Evolutionary conservation across 2,329 filamentous ascomycete genomes (phyloP).

Genomic region (Paecilomyces sp.): DNA sequence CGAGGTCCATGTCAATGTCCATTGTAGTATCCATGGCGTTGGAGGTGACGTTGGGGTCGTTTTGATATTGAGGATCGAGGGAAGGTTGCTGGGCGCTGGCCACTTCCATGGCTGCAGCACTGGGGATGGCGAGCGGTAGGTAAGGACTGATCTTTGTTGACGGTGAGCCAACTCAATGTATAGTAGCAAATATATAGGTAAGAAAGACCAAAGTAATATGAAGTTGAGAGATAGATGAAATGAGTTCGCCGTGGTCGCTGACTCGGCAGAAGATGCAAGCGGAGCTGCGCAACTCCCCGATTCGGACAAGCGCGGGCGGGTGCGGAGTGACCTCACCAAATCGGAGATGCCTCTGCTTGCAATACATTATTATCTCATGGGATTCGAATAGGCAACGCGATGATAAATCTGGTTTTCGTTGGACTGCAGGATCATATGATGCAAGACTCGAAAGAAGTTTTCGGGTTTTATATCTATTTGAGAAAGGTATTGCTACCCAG

Average conservation of each 20-base stretch:
- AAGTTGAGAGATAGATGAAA: background rate
- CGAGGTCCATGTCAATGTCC: constrained; percentile 71
- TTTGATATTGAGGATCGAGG: constrained; percentile 6
- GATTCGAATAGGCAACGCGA: no score
- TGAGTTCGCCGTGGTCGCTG: background rate
- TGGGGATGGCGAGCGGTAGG: background rate
- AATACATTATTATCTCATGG: background rate
- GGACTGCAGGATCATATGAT: no score
- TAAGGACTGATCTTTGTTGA: background rate
- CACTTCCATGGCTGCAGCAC: constrained; percentile 11
- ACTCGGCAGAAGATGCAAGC: background rate
- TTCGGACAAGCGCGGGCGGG: background rate
- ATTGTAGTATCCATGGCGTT: constrained; percentile 34
- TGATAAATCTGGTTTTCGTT: no score
- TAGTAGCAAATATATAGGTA: background rate
- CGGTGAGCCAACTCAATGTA: background rate
- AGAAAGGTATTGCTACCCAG: no score
- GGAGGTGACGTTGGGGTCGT: constrained; percentile 4
- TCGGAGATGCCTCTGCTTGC: background rate
- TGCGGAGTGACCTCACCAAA: background rate
- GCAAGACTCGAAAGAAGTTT: no score
- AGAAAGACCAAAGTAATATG: background rate
- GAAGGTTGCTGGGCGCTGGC: constrained; percentile 9
- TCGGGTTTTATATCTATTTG: no score
- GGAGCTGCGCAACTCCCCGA: background rate